phyloP scores from a whole-genome alignment of 2,329 filamentous ascomycete genomes.

The Arthrobotrys sphaeroides region DNA sequence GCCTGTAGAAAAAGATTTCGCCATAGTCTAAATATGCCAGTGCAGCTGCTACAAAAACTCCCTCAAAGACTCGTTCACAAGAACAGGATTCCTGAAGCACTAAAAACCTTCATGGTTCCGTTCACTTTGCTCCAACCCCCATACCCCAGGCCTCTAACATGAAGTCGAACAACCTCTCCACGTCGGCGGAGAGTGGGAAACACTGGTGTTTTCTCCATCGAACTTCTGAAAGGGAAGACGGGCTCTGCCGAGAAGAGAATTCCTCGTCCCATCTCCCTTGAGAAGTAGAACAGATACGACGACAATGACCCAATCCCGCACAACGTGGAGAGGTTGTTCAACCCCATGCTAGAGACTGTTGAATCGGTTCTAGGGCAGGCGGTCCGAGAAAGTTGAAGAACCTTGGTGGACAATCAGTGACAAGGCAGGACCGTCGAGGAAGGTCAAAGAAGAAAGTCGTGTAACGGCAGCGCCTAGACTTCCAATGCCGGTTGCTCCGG shows the following conservation, averaged over 20 bases:
- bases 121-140: not conserved
- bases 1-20: not conserved
- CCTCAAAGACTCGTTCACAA: not conserved
- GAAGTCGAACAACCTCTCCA: not conserved
- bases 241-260: conserved; percentile 5
- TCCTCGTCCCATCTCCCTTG: not conserved
- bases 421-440: not conserved
- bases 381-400: conserved; percentile 11
- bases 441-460: not conserved
- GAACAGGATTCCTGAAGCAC: not conserved
- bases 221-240: not conserved
- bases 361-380: conserved; percentile 25
- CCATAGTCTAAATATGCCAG: conserved; percentile 3
- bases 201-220: not conserved
- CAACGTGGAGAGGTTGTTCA: not conserved
- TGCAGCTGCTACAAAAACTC: not conserved
- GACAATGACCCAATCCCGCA: not conserved
- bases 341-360: conserved; percentile 21
- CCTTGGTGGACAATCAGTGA: not conserved
- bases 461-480: conserved; percentile 2
- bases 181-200: not conserved
- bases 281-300: not conserved
- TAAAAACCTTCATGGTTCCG: conserved; percentile 17
- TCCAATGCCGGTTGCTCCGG: conserved; percentile 6
- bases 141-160: conserved; percentile 48